Evolutionary conservation across 306 rosid species (phyloP).

Genomic region (Acacia confusa): DNA sequence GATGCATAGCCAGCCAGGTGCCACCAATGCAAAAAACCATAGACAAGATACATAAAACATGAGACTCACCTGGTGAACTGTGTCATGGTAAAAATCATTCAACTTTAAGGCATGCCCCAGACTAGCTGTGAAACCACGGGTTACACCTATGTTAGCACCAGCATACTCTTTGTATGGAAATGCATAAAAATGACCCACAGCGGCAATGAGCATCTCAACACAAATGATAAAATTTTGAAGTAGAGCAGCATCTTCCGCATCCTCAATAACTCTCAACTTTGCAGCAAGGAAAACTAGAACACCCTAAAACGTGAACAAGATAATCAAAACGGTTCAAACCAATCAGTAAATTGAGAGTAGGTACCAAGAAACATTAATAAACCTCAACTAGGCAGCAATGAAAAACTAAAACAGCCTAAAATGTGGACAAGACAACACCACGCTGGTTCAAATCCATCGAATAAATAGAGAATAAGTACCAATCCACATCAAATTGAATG

Average conservation of each 20-base stretch:
- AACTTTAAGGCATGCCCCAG: constrained; percentile 87
- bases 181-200: constrained; percentile 88
- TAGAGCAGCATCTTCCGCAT: constrained; percentile 83
- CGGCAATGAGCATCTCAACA: constrained; percentile 97
- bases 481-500: constrained; percentile 14
- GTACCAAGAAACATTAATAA: constrained; percentile 43
- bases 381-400: constrained; percentile 84
- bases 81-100: constrained; percentile 94
- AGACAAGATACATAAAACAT: constrained; percentile 9
- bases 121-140: constrained; percentile 80
- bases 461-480: constrained; percentile 1
- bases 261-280: constrained; percentile 75
- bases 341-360: constrained; percentile 12
- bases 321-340: constrained; percentile 21
- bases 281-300: constrained; percentile 98
- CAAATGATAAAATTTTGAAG: constrained; percentile 91
- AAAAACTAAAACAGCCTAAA: constrained; percentile 89
- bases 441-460: constrained; percentile 11
- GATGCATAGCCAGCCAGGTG: constrained; percentile 7
- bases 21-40: constrained; percentile 9
- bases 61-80: constrained; percentile 88
- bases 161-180: constrained; percentile 99
- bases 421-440: constrained; percentile 32
- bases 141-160: constrained; percentile 88
- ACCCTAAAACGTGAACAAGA: constrained; percentile 60